These are phyloP conservation scores for Boletus bicolor DNA, from an alignment of 768 basidiomycete genomes.

Conservation along the genomic window DNA sequence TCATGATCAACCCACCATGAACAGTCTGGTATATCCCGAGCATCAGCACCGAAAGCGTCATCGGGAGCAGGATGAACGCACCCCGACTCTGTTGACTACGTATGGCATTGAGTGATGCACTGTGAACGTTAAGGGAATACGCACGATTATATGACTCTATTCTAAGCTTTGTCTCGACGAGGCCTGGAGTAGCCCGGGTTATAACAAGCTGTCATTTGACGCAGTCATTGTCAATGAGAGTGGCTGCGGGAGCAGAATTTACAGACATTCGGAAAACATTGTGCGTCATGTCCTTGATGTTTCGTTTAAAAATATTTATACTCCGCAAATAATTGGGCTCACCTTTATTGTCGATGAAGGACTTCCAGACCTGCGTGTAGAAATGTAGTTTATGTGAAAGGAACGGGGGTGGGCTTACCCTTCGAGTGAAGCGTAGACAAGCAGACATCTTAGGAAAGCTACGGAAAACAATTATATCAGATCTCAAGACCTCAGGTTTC, in stretches of 20 bases:
- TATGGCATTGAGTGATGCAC: background rate
- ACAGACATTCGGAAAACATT: constrained; percentile 75
- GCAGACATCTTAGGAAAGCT: constrained; percentile 46
- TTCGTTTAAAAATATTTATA: constrained; percentile 1
- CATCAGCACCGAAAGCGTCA: background rate
- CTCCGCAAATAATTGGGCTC: background rate
- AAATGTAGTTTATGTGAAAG: constrained; percentile 2
- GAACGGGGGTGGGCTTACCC: constrained; percentile 37
- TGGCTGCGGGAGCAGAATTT: background rate
- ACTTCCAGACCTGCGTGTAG: constrained; percentile 63
- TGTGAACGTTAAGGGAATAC: constrained; percentile 17
- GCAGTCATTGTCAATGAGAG: background rate
- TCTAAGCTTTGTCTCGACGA: constrained; percentile 63
- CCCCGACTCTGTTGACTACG: constrained; percentile 80
- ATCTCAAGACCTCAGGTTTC: no score
- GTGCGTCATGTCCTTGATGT: constrained; percentile 67
- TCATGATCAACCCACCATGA: constrained; percentile 79
- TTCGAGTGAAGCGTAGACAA: constrained; percentile 66
- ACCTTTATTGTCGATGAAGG: constrained; percentile 76
- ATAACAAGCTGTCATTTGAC: constrained; percentile 54
- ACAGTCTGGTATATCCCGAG: constrained; percentile 40
- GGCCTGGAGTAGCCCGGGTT: constrained; percentile 65
- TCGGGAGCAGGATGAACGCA: constrained; percentile 33
- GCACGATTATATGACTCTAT: constrained; percentile 73
- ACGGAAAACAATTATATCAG: no score